These are phyloP conservation scores for Rhodotorula babjevae DNA, from an alignment of 768 basidiomycete genomes.

Conservation along the genomic window DNA sequence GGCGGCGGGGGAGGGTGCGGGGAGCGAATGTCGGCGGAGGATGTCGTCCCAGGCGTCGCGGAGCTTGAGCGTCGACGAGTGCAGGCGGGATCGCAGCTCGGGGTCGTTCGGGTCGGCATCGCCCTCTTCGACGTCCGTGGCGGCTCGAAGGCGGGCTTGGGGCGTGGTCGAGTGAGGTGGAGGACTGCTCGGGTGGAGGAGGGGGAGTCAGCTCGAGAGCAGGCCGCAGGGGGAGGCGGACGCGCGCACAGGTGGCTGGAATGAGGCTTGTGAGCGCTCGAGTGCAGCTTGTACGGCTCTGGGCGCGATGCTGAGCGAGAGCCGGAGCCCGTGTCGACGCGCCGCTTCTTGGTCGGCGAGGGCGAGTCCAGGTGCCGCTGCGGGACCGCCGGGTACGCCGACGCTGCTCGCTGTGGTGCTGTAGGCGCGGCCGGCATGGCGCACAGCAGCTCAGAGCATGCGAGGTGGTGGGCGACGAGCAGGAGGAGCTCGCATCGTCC, in stretches of 20 bases:
- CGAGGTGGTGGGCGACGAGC: background rate
- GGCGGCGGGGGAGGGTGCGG: background rate
- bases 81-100: background rate
- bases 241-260: background rate
- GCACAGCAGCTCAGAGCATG: background rate
- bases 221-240: background rate
- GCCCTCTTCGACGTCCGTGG: background rate
- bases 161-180: background rate
- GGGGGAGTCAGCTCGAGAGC: background rate
- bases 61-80: conserved; percentile 10
- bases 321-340: conserved; percentile 5
- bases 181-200: background rate
- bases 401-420: background rate
- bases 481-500: background rate
- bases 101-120: background rate
- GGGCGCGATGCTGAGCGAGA: background rate
- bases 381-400: background rate
- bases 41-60: conserved; percentile 29
- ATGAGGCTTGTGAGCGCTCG: background rate
- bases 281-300: background rate
- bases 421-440: background rate
- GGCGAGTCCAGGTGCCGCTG: conserved; percentile 8
- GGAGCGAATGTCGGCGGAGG: conserved; percentile 10
- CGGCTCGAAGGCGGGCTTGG: background rate
- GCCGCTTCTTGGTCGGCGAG: conserved; percentile 27